Conservation (phyloP, 345 rosid genomes). For the Microthlaspi erraticum region DNA sequence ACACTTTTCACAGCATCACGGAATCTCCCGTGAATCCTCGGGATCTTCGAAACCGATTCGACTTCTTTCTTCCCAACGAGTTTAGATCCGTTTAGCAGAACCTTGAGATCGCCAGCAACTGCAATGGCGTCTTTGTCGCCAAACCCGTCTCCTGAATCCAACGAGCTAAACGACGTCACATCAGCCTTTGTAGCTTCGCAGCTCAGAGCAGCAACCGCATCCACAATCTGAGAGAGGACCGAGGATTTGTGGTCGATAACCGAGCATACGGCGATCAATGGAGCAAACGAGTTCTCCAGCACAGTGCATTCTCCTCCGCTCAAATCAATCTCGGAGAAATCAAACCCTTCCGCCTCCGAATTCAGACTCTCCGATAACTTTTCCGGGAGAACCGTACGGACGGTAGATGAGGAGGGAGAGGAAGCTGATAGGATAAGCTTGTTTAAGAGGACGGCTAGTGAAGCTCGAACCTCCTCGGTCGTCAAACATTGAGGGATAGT, state of each 20-base stretch:
- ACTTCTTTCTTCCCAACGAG: slow-evolving; percentile 44
- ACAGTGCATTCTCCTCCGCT: slow-evolving; percentile 49
- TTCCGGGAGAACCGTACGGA: slow-evolving; percentile 47
- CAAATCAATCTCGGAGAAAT: slow-evolving; percentile 38
- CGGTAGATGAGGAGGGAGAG: slow-evolving; percentile 13
- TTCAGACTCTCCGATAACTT: slow-evolving; percentile 40
- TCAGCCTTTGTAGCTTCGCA: slow-evolving; percentile 67
- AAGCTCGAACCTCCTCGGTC: slow-evolving; percentile 55
- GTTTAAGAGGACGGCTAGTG: slow-evolving; percentile 49
- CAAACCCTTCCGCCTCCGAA: slow-evolving; percentile 13
- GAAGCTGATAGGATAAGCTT: slow-evolving; percentile 47
- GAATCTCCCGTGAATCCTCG: background rate
- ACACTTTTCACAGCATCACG: background rate
- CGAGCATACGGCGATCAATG: slow-evolving; percentile 51
- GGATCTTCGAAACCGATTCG: background rate
- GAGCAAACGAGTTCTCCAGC: slow-evolving; percentile 41
- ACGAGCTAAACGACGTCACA: slow-evolving; percentile 49
- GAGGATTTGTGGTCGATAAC: slow-evolving; percentile 57
- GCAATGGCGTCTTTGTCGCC: slow-evolving; percentile 55
- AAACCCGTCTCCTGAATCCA: slow-evolving; percentile 52
- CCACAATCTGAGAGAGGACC: slow-evolving; percentile 50
- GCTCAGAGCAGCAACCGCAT: slow-evolving; percentile 68
- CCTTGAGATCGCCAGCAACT: slow-evolving; percentile 67
- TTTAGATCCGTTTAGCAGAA: slow-evolving; percentile 70
- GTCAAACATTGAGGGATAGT: slow-evolving; percentile 30